Evolutionary conservation across 352 stramenopile species (phyloP).

Genomic region (Phytophthora rubi): DNA sequence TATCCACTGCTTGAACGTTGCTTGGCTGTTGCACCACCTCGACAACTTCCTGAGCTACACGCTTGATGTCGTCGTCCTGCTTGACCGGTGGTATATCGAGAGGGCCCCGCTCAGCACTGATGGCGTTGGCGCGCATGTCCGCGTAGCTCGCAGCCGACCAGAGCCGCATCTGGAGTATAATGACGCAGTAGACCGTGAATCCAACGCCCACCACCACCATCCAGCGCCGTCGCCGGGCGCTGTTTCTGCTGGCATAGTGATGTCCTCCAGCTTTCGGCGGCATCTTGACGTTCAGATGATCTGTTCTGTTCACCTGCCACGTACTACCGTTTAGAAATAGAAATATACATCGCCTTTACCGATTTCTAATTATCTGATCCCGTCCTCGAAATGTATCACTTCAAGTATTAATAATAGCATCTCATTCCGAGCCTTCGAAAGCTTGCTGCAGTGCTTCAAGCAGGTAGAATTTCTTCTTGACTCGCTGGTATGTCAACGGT

Average conservation of each 20-base stretch:
- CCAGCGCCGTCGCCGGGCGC: constrained; percentile 25
- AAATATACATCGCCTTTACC: constrained; percentile 16
- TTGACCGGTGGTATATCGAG: constrained; percentile 15
- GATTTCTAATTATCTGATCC: constrained; percentile 26
- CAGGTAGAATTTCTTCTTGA: constrained; percentile 49
- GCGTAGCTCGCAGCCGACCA: constrained; percentile 28
- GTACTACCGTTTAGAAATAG: constrained; percentile 11
- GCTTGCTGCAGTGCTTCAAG: constrained; percentile 36
- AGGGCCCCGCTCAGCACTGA: constrained; percentile 18
- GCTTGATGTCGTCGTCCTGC: constrained; percentile 2
- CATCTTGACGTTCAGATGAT: constrained; percentile 17
- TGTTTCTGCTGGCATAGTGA: constrained; percentile 8
- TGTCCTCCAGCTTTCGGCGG: constrained; percentile 15
- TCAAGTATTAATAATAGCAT: not conserved
- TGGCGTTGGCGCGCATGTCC: constrained; percentile 37
- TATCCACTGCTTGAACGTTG: not conserved
- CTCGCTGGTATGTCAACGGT: constrained; percentile 35
- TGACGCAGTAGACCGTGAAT: constrained; percentile 34
- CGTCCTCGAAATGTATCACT: not conserved
- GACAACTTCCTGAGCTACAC: constrained; percentile 1
- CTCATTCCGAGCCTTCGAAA: constrained; percentile 33
- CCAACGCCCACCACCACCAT: constrained; percentile 10
- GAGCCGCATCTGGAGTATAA: constrained; percentile 34
- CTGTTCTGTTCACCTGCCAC: constrained; percentile 21
- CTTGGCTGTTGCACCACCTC: not conserved